Conservation (phyloP, 192 early-diverging fungal species). For the Anaeromyces robustus region DNA sequence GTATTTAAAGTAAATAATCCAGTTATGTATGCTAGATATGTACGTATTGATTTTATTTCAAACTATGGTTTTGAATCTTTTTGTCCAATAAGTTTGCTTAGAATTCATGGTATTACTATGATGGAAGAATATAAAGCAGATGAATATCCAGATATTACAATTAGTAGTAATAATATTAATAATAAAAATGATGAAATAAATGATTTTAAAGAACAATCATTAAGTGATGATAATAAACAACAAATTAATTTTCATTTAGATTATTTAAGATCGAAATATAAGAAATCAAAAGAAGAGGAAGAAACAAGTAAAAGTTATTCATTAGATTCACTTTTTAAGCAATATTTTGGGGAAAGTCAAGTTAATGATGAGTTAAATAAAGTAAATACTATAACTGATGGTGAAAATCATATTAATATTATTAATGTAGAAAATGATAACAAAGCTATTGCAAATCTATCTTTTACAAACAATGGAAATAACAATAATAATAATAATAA, state of each 20-base stretch:
- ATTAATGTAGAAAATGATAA: background rate
- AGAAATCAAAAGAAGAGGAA: background rate
- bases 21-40: slow-evolving; percentile 64
- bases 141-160: background rate
- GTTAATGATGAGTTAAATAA: no score
- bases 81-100: slow-evolving; percentile 75
- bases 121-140: slow-evolving; percentile 45
- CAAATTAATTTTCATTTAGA: background rate
- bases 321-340: background rate
- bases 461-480: no score
- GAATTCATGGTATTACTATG: slow-evolving; percentile 82
- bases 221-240: background rate
- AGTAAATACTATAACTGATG: no score
- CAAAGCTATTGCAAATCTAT: background rate
- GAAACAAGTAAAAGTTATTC: background rate
- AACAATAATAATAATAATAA: no score
- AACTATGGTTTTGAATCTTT: slow-evolving; percentile 87
- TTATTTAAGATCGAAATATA: background rate
- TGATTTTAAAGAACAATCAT: background rate
- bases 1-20: slow-evolving; percentile 65
- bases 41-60: slow-evolving; percentile 72
- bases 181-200: background rate
- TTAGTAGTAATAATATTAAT: background rate
- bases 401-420: background rate
- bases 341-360: background rate